Base-by-base conservation (phyloP, 2,329 filamentous ascomycete genomes). In the Colletotrichum tabaci region DNA sequence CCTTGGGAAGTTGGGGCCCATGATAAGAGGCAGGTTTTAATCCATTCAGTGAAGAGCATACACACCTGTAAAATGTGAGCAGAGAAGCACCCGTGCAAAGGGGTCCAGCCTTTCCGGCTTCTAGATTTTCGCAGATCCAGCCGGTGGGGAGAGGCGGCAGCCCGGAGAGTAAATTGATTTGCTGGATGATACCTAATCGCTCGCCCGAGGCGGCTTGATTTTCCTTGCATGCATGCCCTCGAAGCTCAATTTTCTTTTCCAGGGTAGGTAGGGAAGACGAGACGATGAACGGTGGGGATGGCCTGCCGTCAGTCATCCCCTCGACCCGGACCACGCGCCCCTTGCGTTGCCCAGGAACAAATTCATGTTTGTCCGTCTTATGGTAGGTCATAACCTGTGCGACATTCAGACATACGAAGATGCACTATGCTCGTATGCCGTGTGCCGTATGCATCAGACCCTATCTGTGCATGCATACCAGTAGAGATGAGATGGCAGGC, bases 151-250 rank as follows among this genome's bases (percentile, higher is more conserved):
- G 30, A 35, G 30, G 30, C n/a, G 26, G 44, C 21, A 38, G 58
- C 52, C n/a, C 50, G 38, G 58, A 49, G 44, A 61, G 35, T 61
- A 26, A 38, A 61, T 61, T 61, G 58, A 38, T 38, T 49, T 30
- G 23, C 15, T 46, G 18, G 13, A 53, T 53, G 15, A 53, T 9
- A 35, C 26, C 35, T 30, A 46, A 49, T 40, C n/a, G 23, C 26
- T 18, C 44, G 49, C 49, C 8, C 30, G 6, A 9, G 0, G 44
- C 26, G 44, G 26, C 10, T 18, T 23, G 44, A 30, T 30, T 13
- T 38, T 61, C 13, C 44, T 7, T 38, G 42, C 18, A 47, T 61
- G 57, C 42, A 30, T 46, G 44, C 16, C 57, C 13, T 35, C 42
- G 2, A 18, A 40, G 44, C 44, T 49, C 44, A 35, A 38, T 49